Evolutionary conservation across 2,329 filamentous ascomycete species (phyloP), one percentile per base, ranked within the genome.

Genomic region (Dendrostoma leiphaemia): DNA sequence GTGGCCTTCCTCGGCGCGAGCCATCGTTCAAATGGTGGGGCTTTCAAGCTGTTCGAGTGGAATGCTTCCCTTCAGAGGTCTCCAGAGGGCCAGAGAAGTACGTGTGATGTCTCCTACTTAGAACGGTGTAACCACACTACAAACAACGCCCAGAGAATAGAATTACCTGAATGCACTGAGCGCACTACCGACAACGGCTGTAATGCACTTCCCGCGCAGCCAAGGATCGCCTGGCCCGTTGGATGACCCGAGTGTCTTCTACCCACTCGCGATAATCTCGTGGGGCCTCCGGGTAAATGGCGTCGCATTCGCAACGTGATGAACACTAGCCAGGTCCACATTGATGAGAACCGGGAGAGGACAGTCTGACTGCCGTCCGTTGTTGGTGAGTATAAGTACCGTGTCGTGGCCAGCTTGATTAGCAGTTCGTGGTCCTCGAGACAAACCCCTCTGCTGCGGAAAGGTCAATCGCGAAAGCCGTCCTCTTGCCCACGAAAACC

Each of bases 281-380:
- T 54, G 48, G 41, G n/a, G 35, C 48, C 48, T 32, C 46, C 53
- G 53, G 53, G 48, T 54, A 54, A 54, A 54, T 51, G 24, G 41
- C 29, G 9, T 23, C 15, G 23, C 43, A 46, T 50, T 43, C 13
- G 41, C 23, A 24, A 40, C 31, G 23, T 48, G 50, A 44, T 34
- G 34, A 34, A 38, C 46, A 34, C 31, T 38, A 34, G 35, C 23
- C 31, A 45, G 51, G 51, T 46, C 52, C 47, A 54, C n/a, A n/a
- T n/a, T n/a, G n/a, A n/a, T n/a, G n/a, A n/a, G n/a, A n/a, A n/a
- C 52, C 34, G 28, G 21, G 31, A 31, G 32, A 29, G n/a, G 21
- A 17, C 24, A 38, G n/a, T 12, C 4, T 24, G n/a, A 19, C 31
- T 43, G 51, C 17, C 7, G 17, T 28, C 12, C 13, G 21, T 12